Conservation (phyloP, 2,329 filamentous ascomycete species). For the Penicillium sp. region DNA sequence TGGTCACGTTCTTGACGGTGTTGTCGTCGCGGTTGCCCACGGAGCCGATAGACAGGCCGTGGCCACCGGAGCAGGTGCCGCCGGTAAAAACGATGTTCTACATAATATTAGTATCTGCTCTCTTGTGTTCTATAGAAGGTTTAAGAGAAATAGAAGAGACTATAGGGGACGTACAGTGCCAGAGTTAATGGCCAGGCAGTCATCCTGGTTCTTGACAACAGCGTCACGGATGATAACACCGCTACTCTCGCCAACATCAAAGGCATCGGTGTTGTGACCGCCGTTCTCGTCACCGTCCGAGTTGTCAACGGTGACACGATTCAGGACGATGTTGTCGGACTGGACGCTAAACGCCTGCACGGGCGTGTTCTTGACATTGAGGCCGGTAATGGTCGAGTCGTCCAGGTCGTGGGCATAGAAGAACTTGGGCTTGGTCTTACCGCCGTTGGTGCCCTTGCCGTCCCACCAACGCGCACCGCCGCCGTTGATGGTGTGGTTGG, state of each 20-base stretch:
- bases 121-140: not conserved
- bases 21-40: conserved; percentile 59
- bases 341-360: conserved; percentile 39
- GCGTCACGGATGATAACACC: conserved; percentile 53
- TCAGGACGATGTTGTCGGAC: conserved; percentile 53
- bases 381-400: conserved; percentile 32
- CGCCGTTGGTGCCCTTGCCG: conserved; percentile 58
- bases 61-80: conserved; percentile 31
- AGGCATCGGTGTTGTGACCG: conserved; percentile 55
- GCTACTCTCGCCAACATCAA: conserved; percentile 41
- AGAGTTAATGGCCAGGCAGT: too few species aligned
- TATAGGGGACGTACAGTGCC: conserved; percentile 4
- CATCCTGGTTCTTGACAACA: conserved; percentile 58
- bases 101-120: not conserved
- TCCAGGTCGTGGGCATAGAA: conserved; percentile 49
- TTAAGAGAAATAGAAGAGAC: not conserved
- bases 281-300: conserved; percentile 50
- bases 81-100: conserved; percentile 32
- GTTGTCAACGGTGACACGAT: conserved; percentile 58
- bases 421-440: conserved; percentile 65
- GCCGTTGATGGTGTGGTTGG: conserved; percentile 55
- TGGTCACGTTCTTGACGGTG: conserved; percentile 53
- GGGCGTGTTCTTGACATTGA: conserved; percentile 39
- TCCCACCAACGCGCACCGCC: conserved; percentile 40
- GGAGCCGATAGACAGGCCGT: conserved; percentile 59